phyloP scores from a whole-genome alignment of 306 rosid species.

The Abrus pulchellus region DNA sequence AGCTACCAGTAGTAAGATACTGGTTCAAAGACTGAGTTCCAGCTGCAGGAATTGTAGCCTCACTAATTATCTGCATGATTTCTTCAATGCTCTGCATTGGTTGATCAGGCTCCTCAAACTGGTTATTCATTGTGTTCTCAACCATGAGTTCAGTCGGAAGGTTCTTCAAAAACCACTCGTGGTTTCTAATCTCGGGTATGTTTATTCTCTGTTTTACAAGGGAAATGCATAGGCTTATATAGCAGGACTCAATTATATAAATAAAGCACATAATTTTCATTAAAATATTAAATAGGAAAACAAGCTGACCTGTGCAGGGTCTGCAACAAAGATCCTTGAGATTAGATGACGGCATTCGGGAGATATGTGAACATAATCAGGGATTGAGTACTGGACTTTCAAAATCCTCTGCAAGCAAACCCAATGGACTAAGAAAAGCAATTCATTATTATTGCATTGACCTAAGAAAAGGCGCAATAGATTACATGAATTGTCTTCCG shows the following conservation, averaged over 20 bases:
- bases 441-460: constrained; percentile 22
- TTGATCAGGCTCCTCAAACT: constrained; percentile 87
- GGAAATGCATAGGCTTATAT: neutral
- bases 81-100: constrained; percentile 86
- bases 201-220: constrained; percentile 72
- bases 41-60: constrained; percentile 89
- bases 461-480: constrained; percentile 26
- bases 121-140: constrained; percentile 61
- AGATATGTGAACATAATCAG: constrained; percentile 85
- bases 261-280: neutral
- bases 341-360: constrained; percentile 88
- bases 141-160: constrained; percentile 87
- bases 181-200: constrained; percentile 80
- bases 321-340: constrained; percentile 90
- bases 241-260: neutral
- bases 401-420: constrained; percentile 78
- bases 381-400: constrained; percentile 93
- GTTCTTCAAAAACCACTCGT: constrained; percentile 89
- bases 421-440: constrained; percentile 35
- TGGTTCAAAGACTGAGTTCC: constrained; percentile 76
- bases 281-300: neutral
- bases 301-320: constrained; percentile 76
- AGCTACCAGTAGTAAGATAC: constrained; percentile 73
- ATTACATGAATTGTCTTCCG: constrained; percentile 89
- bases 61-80: constrained; percentile 87